These are phyloP conservation scores for Nannochloropsis gaditana DNA, from an alignment of 108 stramenopile genomes.

Conservation along the genomic window DNA sequence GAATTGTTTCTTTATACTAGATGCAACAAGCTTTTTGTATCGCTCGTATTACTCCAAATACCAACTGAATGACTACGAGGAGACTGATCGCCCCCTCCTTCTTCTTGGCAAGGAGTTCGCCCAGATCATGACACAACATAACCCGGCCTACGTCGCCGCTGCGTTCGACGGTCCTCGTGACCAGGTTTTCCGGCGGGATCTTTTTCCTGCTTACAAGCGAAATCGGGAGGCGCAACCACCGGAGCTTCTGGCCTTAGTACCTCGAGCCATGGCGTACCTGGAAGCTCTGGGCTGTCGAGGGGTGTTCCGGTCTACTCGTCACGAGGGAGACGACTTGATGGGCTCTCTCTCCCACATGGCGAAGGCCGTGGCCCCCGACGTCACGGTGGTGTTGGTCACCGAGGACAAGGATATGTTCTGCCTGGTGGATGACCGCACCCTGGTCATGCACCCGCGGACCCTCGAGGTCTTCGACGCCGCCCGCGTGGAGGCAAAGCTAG, in stretches of 20 bases:
- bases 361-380: neutral
- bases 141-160: neutral
- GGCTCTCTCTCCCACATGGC: neutral
- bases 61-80: neutral
- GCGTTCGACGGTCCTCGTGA: neutral
- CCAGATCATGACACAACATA: neutral
- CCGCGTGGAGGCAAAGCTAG: neutral
- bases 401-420: constrained; percentile 3
- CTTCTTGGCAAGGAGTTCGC: neutral
- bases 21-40: constrained; percentile 11
- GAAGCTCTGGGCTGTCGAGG: neutral
- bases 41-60: neutral
- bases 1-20: neutral
- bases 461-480: neutral
- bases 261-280: constrained; percentile 5
- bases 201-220: constrained; percentile 1
- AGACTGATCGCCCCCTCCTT: neutral
- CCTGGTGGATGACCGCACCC: neutral
- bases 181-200: neutral
- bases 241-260: neutral
- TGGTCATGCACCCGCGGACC: constrained; percentile 5
- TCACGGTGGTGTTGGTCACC: neutral
- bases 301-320: neutral
- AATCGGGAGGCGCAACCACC: neutral
- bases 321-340: neutral